A percentile compares a stretch with the other conserved stretches of the same genome.
These are phyloP conservation scores for Fusarium sp. DNA, from an alignment of 2,329 filamentous ascomycete genomes.

Conservation along the genomic window DNA sequence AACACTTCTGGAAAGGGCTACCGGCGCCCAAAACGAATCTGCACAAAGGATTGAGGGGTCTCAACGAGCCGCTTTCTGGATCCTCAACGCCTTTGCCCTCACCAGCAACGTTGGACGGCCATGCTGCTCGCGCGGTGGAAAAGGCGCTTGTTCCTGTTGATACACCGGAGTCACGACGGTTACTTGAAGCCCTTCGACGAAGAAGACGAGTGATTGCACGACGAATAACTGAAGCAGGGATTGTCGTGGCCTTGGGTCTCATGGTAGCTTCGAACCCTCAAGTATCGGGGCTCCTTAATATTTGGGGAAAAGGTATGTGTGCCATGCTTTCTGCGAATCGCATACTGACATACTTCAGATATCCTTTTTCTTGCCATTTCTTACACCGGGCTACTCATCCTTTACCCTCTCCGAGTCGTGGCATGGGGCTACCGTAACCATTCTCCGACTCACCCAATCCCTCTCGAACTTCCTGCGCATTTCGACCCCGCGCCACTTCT, in stretches of 20 bases:
- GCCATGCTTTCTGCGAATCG: not conserved
- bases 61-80: constrained; percentile 65
- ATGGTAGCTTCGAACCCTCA: constrained; percentile 61
- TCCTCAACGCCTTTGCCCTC: constrained; percentile 67
- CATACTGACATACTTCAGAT: constrained; percentile 50
- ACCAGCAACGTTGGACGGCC: constrained; percentile 59
- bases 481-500: constrained; percentile 94
- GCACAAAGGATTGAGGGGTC: constrained; percentile 81
- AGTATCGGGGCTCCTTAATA: constrained; percentile 57
- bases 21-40: constrained; percentile 80
- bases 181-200: constrained; percentile 51
- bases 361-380: constrained; percentile 53
- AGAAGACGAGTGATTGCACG: constrained; percentile 64
- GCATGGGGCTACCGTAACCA: constrained; percentile 59
- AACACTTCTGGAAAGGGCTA: constrained; percentile 86
- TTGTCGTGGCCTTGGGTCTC: constrained; percentile 62
- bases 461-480: constrained; percentile 72
- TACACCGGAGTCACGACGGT: constrained; percentile 28
- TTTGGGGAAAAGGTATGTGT: constrained; percentile 63
- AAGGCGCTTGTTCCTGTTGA: constrained; percentile 31
- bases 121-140: constrained; percentile 43
- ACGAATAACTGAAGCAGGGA: constrained; percentile 63
- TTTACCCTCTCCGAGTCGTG: constrained; percentile 72
- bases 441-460: constrained; percentile 51
- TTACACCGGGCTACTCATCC: constrained; percentile 54